phyloP scores from a whole-genome alignment of 768 basidiomycete genomes.

The Russula brevipes region DNA sequence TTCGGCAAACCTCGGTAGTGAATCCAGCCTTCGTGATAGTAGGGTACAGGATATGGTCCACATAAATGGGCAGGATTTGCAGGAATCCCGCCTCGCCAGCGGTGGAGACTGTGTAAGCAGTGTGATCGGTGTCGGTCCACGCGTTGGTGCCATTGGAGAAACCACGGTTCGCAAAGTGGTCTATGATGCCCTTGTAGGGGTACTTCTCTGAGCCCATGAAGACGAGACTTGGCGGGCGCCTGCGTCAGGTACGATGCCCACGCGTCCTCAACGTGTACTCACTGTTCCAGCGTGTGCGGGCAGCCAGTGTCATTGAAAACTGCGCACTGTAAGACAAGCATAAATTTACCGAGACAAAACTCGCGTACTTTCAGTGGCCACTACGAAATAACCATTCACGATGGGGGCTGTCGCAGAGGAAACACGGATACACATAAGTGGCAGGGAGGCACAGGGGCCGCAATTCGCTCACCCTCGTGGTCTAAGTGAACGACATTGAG shows the following conservation, averaged over 20 bases:
- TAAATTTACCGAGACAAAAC: neutral
- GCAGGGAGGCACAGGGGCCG: neutral
- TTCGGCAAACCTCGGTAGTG: slow-evolving; percentile 46
- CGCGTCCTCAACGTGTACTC: slow-evolving; percentile 30
- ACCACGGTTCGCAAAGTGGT: slow-evolving; percentile 90
- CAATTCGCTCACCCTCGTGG: slow-evolving; percentile 61
- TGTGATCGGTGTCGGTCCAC: slow-evolving; percentile 95
- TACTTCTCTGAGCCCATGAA: slow-evolving; percentile 96
- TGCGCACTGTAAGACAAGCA: slow-evolving; percentile 30
- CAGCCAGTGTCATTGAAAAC: slow-evolving; percentile 94
- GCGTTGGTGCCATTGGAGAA: slow-evolving; percentile 92
- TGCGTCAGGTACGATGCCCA: neutral
- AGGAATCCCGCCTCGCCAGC: slow-evolving; percentile 92
- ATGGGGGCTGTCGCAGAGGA: slow-evolving; percentile 57
- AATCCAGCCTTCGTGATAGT: slow-evolving; percentile 86
- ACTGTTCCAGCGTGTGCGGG: slow-evolving; percentile 97
- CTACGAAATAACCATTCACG: slow-evolving; percentile 86
- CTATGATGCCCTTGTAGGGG: slow-evolving; percentile 93
- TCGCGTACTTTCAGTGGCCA: slow-evolving; percentile 80
- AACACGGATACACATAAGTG: slow-evolving; percentile 14
- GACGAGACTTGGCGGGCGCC: slow-evolving; percentile 51
- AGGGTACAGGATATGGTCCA: slow-evolving; percentile 96
- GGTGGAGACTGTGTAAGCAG: slow-evolving; percentile 92
- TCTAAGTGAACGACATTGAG: slow-evolving; percentile 85
- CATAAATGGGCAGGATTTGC: slow-evolving; percentile 79